phyloP scores from a whole-genome alignment of 768 basidiomycete species.

The Agaricus blazei region DNA sequence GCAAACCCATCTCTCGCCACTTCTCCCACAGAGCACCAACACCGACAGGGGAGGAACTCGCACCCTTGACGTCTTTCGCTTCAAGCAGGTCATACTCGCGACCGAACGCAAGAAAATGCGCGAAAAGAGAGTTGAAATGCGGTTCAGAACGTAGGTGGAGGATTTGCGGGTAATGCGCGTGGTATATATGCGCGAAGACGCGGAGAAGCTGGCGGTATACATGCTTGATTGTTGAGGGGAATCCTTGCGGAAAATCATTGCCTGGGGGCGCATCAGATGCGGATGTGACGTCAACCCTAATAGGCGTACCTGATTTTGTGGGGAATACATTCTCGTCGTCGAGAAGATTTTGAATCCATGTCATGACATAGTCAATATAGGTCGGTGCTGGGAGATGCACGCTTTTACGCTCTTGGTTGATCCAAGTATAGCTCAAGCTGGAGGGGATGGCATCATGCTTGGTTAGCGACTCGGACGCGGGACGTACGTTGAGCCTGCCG shows the following conservation, averaged over 20 bases:
- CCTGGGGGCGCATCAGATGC: conserved; percentile 37
- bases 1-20: conserved; percentile 87
- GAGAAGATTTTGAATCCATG: conserved; percentile 89
- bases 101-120: conserved; percentile 96
- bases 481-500: conserved; percentile 80
- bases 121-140: conserved; percentile 96
- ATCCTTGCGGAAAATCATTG: conserved; percentile 82
- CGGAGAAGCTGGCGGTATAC: conserved; percentile 95
- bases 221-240: conserved; percentile 90
- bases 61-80: conserved; percentile 81
- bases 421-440: conserved; percentile 93
- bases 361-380: conserved; percentile 98
- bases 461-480: not conserved
- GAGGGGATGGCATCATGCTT: not conserved
- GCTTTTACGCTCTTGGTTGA: conserved; percentile 85
- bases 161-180: conserved; percentile 88
- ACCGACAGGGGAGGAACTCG: conserved; percentile 58
- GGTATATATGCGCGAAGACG: conserved; percentile 97
- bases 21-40: conserved; percentile 80
- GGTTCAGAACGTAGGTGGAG: conserved; percentile 93
- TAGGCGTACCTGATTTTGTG: conserved; percentile 81
- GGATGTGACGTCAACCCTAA: not conserved
- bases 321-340: conserved; percentile 95
- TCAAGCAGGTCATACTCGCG: conserved; percentile 92
- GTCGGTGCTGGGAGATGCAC: conserved; percentile 88